Percentiles rank a stretch among this genome's conserved stretches.
phyloP scores from a whole-genome alignment of 73 alveolate species.

The Paramecium bursaria region DNA sequence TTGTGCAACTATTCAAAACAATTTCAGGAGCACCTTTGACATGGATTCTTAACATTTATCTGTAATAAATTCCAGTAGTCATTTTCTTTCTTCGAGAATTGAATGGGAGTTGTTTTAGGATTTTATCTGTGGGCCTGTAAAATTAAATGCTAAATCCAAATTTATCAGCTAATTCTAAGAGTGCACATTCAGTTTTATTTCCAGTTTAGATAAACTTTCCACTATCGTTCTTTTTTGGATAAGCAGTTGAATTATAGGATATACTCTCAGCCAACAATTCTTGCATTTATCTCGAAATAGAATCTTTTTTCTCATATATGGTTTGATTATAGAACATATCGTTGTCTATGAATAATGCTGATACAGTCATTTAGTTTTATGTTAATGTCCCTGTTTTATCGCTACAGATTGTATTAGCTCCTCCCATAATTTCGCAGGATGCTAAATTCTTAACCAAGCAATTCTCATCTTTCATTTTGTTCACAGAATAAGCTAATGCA shows the following conservation, averaged over 20 bases:
- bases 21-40: constrained; percentile 88
- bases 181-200: constrained; percentile 73
- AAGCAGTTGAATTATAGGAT: constrained; percentile 70
- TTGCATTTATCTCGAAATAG: constrained; percentile 41
- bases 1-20: constrained; percentile 76
- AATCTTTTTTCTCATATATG: constrained; percentile 52
- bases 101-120: constrained; percentile 80
- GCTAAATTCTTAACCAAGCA: constrained; percentile 93
- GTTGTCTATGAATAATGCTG: constrained; percentile 73
- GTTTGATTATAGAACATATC: constrained; percentile 52
- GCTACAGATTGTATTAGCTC: constrained; percentile 96
- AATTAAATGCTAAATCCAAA: constrained; percentile 59
- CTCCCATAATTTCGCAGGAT: constrained; percentile 98
- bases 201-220: constrained; percentile 64
- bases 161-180: constrained; percentile 67
- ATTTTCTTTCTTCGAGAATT: constrained; percentile 89
- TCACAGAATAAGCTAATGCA: constrained; percentile 92
- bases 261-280: constrained; percentile 66
- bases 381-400: constrained; percentile 92
- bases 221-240: constrained; percentile 34
- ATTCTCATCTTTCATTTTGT: constrained; percentile 92
- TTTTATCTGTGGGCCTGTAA: constrained; percentile 66
- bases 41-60: constrained; percentile 68
- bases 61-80: constrained; percentile 81
- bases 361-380: constrained; percentile 86